Percentiles rank a stretch among this genome's conserved stretches.
phyloP scores from a whole-genome alignment of 1,284 basidiomycete genomes.

The Coniophora puteana region DNA sequence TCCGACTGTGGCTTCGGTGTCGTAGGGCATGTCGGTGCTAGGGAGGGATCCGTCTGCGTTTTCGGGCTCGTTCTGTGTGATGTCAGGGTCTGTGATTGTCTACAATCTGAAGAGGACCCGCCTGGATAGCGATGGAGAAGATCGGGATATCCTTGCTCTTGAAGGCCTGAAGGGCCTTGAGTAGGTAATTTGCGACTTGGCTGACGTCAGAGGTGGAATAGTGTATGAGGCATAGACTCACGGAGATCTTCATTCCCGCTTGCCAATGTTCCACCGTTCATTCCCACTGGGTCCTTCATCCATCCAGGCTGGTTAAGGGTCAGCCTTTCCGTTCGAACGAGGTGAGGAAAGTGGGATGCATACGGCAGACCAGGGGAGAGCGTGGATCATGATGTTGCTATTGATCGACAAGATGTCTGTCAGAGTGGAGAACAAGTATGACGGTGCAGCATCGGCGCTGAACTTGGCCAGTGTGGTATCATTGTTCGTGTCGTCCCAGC shows the following conservation, averaged over 20 bases:
- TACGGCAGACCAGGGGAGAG: constrained; percentile 52
- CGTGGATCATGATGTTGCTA: constrained; percentile 35
- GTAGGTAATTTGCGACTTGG: constrained; percentile 45
- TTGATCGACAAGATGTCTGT: constrained; percentile 45
- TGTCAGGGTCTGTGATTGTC: too few relatives aligned
- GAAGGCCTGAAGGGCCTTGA: constrained; percentile 44
- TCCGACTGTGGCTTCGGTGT: constrained; percentile 39
- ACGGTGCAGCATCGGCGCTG: constrained; percentile 40
- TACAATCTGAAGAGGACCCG: too few relatives aligned
- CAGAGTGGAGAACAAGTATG: constrained; percentile 42
- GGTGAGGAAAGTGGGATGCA: too few relatives aligned
- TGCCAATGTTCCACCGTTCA: constrained; percentile 42
- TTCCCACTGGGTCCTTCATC: constrained; percentile 47
- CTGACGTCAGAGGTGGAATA: not conserved
- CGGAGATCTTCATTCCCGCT: constrained; percentile 32
- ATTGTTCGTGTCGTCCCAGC: constrained; percentile 43
- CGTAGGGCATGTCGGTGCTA: constrained; percentile 34
- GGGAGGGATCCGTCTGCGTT: constrained; percentile 43
- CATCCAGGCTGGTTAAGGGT: constrained; percentile 55
- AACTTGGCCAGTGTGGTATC: constrained; percentile 38
- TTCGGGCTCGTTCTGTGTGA: constrained; percentile 55
- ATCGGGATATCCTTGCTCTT: constrained; percentile 36
- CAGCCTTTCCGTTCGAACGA: too few relatives aligned
- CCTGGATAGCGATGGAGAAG: constrained; percentile 41
- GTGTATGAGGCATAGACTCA: constrained; percentile 13